Evolutionary conservation across 2,329 filamentous ascomycete species (phyloP), one percentile per base, ranked within the genome.

Genomic region (Hirsutella thompsonii): DNA sequence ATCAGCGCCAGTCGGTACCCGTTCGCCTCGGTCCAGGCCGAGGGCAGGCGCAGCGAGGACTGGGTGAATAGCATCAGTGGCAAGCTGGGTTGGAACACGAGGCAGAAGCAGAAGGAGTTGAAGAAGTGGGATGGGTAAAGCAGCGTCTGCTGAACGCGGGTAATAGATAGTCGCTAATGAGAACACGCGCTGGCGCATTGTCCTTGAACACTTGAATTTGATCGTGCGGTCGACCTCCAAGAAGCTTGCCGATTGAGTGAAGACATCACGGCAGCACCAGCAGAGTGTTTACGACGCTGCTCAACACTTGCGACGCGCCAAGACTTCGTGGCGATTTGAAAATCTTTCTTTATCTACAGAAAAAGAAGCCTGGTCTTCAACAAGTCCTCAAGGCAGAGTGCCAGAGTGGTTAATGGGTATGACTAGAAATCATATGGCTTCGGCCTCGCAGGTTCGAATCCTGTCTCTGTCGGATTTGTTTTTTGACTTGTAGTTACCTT

Each of bases 21-120:
- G 0, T 92, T 90, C 59, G 83, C 85, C 0, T 79, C 75, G 42
- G 83, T 90, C 10, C 72, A 87, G 61, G 74, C 79, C 0, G 70
- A 80, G 42, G 81, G 82, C 2, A 62, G 79, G 26, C 68, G 77
- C 41, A 79, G 76, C 51, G 83, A 87, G 62, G 83, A 88, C 56
- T 89, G 83, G 83, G 76, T 89, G 20, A 85, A 87, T 44, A 86
- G 81, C 51, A 88, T 90, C 43, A 81, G 77, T 46, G 72, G 79
- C 34, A 89, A 87, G 58, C 60, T 90, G 52, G 82, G 83, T 26
- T 90, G 83, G 83, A 90, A 89, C 53, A 85, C 80, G 48, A 63
- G 83, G 47, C 79, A 87, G 61, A 80, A 81, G 60, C 83, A 88
- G 58, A 89, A 87, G 56, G 65, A 62, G 2, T 75, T 62, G 45